Conservation (phyloP, 106 monocot genomes). For the Platanthera guangdongensis region DNA sequence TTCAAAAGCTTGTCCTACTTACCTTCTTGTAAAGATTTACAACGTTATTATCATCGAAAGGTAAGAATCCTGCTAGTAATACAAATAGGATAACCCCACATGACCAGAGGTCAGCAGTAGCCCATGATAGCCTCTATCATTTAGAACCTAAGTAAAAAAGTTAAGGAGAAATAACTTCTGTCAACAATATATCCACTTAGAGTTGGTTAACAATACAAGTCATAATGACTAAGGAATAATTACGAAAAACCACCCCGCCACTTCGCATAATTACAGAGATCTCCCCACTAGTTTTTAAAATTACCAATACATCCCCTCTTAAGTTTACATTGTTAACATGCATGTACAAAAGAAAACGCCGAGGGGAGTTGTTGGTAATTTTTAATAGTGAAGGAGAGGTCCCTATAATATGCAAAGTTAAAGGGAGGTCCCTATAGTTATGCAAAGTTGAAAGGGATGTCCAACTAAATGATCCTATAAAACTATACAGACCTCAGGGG, state of each 20-base stretch:
- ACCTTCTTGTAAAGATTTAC: slow-evolving; percentile 78
- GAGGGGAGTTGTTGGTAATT: too few relatives aligned
- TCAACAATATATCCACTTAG: not conserved
- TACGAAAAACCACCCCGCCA: too few relatives aligned
- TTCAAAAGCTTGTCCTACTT: slow-evolving; percentile 3
- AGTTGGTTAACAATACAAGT: not conserved
- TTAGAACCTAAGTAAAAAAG: slow-evolving; percentile 37
- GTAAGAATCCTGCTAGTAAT: slow-evolving; percentile 89
- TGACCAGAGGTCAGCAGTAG: slow-evolving; percentile 85
- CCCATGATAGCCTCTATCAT: slow-evolving; percentile 85
- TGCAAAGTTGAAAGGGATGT: not conserved
- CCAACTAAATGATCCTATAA: not conserved
- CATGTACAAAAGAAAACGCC: too few relatives aligned
- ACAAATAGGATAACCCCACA: slow-evolving; percentile 90
- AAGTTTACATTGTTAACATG: too few relatives aligned
- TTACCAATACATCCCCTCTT: too few relatives aligned
- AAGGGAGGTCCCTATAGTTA: too few relatives aligned
- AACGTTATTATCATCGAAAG: slow-evolving; percentile 86
- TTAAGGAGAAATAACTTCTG: not conserved
- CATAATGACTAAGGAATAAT: not conserved
- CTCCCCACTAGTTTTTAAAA: too few relatives aligned
- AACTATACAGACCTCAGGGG: slow-evolving; percentile 59
- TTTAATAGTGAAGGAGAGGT: not conserved
- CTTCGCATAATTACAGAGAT: too few relatives aligned
- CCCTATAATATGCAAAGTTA: too few relatives aligned